Evolutionary conservation across 2,329 filamentous ascomycete genomes (phyloP).

Genomic region (Colletotrichum spinosum): DNA sequence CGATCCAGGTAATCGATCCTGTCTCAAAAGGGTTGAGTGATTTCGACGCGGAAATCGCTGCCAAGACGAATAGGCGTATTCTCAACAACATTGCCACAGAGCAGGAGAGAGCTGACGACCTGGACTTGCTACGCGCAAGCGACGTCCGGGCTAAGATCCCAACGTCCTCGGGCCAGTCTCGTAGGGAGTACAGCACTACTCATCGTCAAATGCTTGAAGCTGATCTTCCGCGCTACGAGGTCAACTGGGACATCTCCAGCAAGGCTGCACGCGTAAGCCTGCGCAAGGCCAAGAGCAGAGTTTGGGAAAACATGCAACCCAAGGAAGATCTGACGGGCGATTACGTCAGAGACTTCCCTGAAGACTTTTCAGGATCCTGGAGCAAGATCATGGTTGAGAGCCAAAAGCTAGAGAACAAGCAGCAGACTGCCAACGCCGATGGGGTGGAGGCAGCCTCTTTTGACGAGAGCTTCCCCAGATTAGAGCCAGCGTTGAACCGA

Average conservation of each 20-base stretch:
- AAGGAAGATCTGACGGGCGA: slow-evolving; percentile 55
- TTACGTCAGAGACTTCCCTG: slow-evolving; percentile 63
- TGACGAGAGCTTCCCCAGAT: slow-evolving; percentile 54
- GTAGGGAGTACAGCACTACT: slow-evolving; percentile 32
- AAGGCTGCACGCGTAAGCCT: slow-evolving; percentile 28
- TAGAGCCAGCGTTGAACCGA: slow-evolving; percentile 48
- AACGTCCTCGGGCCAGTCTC: slow-evolving; percentile 29
- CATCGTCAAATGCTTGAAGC: slow-evolving; percentile 31
- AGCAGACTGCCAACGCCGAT: slow-evolving; percentile 39
- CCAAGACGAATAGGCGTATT: slow-evolving; percentile 43
- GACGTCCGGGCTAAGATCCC: slow-evolving; percentile 39
- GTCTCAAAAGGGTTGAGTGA: slow-evolving; percentile 50
- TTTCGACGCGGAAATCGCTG: slow-evolving; percentile 53
- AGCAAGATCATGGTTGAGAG: slow-evolving; percentile 38
- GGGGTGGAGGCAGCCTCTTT: slow-evolving; percentile 51
- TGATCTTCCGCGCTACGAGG: slow-evolving; percentile 29
- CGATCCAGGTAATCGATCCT: slow-evolving; percentile 44
- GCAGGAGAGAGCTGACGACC: slow-evolving; percentile 39
- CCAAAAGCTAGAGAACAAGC: slow-evolving; percentile 26
- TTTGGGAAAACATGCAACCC: slow-evolving; percentile 25
- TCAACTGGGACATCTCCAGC: slow-evolving; percentile 34
- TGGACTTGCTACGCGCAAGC: slow-evolving; percentile 41
- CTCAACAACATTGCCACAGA: slow-evolving; percentile 25
- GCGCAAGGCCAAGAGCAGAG: slow-evolving; percentile 35
- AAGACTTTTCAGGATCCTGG: slow-evolving; percentile 62